phyloP scores from a whole-genome alignment of 1,284 basidiomycete species.

The Microbotryum lychnidis-dioicae region DNA sequence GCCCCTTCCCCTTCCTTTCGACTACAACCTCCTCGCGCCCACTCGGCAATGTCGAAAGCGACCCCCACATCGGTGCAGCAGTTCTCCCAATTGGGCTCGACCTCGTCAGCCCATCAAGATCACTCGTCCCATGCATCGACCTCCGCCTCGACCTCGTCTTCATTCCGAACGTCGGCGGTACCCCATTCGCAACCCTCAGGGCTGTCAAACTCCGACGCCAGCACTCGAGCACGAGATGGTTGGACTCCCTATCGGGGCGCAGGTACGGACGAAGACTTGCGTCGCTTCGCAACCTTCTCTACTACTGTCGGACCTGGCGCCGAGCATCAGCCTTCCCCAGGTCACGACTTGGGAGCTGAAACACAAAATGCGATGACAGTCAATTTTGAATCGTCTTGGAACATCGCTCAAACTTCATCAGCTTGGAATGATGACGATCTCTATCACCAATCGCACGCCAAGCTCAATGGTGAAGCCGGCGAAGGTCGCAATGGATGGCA shows the following conservation, averaged over 20 bases:
- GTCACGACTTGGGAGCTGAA: not conserved
- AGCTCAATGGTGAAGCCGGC: not conserved
- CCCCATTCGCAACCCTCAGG: not conserved
- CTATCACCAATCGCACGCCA: not conserved
- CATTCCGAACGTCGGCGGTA: not conserved
- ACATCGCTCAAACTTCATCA: too few relatives aligned
- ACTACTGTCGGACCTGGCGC: not conserved
- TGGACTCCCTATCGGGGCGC: not conserved
- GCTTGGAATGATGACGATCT: not conserved
- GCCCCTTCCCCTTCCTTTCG: not conserved
- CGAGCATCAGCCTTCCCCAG: too few relatives aligned
- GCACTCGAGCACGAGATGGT: not conserved
- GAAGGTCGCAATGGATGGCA: not conserved
- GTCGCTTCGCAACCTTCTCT: constrained; percentile 4
- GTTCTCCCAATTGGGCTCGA: not conserved
- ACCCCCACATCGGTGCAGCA: not conserved
- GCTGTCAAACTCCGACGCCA: not conserved
- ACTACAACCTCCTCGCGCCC: not conserved
- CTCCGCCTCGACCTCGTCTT: not conserved
- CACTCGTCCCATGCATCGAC: not conserved
- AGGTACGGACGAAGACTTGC: constrained; percentile 17
- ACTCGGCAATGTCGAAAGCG: constrained; percentile 1
- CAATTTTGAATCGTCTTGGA: not conserved
- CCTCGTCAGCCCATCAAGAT: constrained; percentile 5
- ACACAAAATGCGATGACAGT: not conserved